These are phyloP conservation scores for Firmiana major DNA, from an alignment of 345 rosid species.

Conservation along the genomic window DNA sequence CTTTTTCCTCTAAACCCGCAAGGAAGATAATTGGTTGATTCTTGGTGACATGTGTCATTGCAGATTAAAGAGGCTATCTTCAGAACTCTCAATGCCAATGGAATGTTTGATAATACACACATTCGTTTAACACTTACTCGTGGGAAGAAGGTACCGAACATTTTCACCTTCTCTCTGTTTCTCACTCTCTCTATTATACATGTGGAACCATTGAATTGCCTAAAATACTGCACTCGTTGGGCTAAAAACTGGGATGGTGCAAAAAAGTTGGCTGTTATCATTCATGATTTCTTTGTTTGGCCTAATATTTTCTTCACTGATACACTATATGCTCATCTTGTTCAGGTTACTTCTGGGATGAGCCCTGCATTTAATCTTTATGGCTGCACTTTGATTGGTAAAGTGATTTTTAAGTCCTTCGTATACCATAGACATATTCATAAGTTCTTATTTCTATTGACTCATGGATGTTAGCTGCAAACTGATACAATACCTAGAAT, in stretches of 20 bases:
- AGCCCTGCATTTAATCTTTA: conserved; percentile 85
- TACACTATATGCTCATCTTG: neutral
- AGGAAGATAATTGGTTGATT: conserved; percentile 9
- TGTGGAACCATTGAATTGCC: neutral
- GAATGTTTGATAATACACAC: conserved; percentile 85
- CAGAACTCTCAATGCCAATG: conserved; percentile 68
- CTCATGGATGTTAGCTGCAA: conserved; percentile 6
- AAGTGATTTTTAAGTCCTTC: conserved; percentile 17
- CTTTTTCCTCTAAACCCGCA: neutral
- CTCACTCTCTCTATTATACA: neutral
- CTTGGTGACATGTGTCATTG: neutral
- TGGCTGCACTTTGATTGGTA: conserved; percentile 90
- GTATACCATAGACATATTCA: neutral
- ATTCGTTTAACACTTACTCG: conserved; percentile 80
- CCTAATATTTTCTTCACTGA: neutral
- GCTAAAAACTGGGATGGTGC: neutral
- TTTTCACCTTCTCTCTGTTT: conserved; percentile 5
- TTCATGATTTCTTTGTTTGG: neutral
- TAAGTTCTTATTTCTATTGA: neutral
- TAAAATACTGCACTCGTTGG: neutral
- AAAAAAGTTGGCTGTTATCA: neutral
- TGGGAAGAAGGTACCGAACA: conserved; percentile 61
- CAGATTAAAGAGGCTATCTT: conserved; percentile 86
- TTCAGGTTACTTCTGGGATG: conserved; percentile 91
- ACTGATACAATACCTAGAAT: neutral